Evolutionary conservation across 176 grass and related monocot species (phyloP).

Genomic region (Luzula sylvatica): DNA sequence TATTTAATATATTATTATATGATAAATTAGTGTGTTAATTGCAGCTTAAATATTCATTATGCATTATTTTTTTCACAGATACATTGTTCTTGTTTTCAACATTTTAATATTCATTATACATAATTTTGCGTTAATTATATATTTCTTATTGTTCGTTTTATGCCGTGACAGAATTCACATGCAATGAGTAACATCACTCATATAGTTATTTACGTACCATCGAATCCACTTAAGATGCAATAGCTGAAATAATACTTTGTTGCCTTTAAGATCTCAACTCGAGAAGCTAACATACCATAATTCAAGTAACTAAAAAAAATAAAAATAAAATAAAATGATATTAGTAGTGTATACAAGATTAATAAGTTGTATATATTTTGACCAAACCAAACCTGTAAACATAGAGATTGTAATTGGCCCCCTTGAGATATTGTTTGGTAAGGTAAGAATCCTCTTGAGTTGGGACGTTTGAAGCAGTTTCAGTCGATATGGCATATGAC

Average conservation of each 20-base stretch:
- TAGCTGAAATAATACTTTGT: constrained; percentile 18
- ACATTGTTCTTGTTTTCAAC: too few relatives aligned
- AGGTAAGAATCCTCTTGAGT: constrained; percentile 20
- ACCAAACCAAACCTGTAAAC: constrained; percentile 28
- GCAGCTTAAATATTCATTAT: too few relatives aligned
- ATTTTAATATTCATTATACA: too few relatives aligned
- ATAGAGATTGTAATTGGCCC: constrained; percentile 35
- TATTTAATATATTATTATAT: neutral
- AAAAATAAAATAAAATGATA: neutral
- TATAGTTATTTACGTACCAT: too few relatives aligned
- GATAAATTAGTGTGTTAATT: neutral
- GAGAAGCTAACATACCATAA: constrained; percentile 35
- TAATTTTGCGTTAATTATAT: neutral
- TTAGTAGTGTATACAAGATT: neutral
- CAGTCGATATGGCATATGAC: constrained; percentile 29
- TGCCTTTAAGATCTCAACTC: constrained; percentile 30
- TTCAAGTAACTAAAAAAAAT: constrained; percentile 33
- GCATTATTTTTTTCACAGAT: too few relatives aligned
- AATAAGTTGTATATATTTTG: neutral
- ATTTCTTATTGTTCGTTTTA: neutral
- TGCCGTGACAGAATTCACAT: neutral
- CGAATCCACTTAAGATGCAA: constrained; percentile 39
- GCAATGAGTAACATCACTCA: neutral
- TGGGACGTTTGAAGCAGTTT: constrained; percentile 36
- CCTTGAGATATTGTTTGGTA: constrained; percentile 28